phyloP scores from a whole-genome alignment of 805 yeast genomes.

The Kuraishia floccosa region DNA sequence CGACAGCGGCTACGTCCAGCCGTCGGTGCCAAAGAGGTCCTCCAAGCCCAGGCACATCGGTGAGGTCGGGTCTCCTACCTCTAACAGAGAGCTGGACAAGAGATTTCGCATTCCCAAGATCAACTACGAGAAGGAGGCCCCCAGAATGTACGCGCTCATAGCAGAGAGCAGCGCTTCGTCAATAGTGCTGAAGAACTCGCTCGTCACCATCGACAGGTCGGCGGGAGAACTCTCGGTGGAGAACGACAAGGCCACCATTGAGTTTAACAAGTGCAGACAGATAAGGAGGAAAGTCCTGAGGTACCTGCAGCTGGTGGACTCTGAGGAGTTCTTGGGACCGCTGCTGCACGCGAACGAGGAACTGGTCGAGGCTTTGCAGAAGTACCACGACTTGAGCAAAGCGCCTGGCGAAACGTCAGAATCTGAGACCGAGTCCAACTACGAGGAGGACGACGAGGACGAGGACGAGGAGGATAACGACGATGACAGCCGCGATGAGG shows the following conservation, averaged over 20 bases:
- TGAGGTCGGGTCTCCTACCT: conserved; percentile 7
- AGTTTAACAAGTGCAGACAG: conserved; percentile 64
- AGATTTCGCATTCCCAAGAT: conserved; percentile 57
- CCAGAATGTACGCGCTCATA: conserved; percentile 54
- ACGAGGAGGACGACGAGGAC: conserved; percentile 29
- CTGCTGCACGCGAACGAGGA: conserved; percentile 86
- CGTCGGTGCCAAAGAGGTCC: too few relatives aligned
- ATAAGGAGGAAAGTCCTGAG: conserved; percentile 70
- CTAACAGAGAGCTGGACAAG: conserved; percentile 27
- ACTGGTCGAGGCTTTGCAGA: conserved; percentile 60
- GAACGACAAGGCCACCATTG: conserved; percentile 43
- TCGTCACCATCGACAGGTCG: conserved; percentile 29
- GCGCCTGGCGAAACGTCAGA: conserved; percentile 24
- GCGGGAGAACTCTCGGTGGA: conserved; percentile 49
- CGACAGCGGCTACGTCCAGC: conserved; percentile 1
- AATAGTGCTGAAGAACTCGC: conserved; percentile 53
- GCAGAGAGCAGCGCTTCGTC: conserved; percentile 72
- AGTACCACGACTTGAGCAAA: conserved; percentile 48
- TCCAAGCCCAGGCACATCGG: conserved; percentile 1
- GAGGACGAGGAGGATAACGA: conserved; percentile 12
- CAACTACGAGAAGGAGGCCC: conserved; percentile 58
- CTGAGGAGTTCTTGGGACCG: conserved; percentile 82
- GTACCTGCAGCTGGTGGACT: conserved; percentile 74
- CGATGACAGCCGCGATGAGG: not conserved
- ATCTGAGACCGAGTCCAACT: too few relatives aligned